A percentile compares a stretch with the other conserved stretches of the same genome.
Evolutionary conservation across 2,329 filamentous ascomycete genomes (phyloP).

Genomic region (Drechmeria coniospora): DNA sequence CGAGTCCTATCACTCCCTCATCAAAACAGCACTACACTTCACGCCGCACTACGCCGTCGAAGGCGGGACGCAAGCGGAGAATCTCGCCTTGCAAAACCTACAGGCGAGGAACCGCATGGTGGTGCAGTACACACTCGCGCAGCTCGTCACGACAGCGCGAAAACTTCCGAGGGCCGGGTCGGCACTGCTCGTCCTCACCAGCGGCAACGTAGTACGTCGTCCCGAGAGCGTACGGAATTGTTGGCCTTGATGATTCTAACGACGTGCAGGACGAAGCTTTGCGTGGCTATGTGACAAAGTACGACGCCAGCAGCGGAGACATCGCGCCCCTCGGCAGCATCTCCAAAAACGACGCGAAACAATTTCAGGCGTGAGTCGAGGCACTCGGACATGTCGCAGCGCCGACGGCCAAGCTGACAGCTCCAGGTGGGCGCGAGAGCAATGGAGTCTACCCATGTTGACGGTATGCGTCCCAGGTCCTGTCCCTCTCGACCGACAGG

Average conservation of each 20-base stretch:
- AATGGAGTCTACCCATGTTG: conserved; percentile 47
- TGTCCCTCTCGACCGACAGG: no score
- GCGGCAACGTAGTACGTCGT: conserved; percentile 35
- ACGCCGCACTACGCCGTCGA: conserved; percentile 21
- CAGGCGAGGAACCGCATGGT: conserved; percentile 52
- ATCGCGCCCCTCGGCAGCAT: conserved; percentile 40
- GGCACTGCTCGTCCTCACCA: conserved; percentile 45
- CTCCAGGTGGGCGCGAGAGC: conserved; percentile 29
- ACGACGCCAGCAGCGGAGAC: conserved; percentile 37
- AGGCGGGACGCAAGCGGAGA: conserved; percentile 27
- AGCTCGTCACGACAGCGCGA: conserved; percentile 44
- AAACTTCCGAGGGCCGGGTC: conserved; percentile 32
- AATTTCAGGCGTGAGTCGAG: conserved; percentile 33
- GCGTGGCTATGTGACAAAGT: conserved; percentile 36
- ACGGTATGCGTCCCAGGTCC: conserved; percentile 9
- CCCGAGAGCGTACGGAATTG: not conserved
- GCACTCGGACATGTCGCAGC: not conserved
- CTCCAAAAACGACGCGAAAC: conserved; percentile 47
- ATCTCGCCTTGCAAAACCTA: conserved; percentile 52
- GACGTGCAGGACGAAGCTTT: conserved; percentile 18
- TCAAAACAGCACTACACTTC: conserved; percentile 12
- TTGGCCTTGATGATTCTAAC: not conserved
- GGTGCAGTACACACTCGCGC: conserved; percentile 45
- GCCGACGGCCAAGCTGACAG: not conserved
- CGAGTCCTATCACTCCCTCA: conserved; percentile 29